Conservation (phyloP, 805 yeast species). For the Ogataea philodendri region DNA sequence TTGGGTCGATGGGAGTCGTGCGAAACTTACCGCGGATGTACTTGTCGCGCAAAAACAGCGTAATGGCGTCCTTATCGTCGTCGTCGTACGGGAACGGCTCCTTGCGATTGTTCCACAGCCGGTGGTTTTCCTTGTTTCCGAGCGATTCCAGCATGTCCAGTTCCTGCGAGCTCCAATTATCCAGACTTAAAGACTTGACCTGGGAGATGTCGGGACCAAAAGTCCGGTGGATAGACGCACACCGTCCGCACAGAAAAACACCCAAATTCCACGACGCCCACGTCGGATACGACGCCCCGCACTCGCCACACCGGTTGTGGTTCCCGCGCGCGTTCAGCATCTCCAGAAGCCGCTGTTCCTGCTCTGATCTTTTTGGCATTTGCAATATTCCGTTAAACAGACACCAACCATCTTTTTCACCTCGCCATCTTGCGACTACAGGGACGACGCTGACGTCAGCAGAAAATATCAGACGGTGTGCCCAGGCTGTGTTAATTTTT, state of each 20-base stretch:
- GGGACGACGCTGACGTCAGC: too few species aligned
- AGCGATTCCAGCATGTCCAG: conserved; percentile 40
- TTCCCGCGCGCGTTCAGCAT: conserved; percentile 59
- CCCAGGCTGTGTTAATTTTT: too few species aligned
- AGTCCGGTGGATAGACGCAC: conserved; percentile 75
- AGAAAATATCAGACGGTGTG: too few species aligned
- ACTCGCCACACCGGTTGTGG: conserved; percentile 76
- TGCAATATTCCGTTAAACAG: conserved; percentile 1
- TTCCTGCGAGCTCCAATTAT: conserved; percentile 62
- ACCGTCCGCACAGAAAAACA: conserved; percentile 75
- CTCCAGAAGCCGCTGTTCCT: conserved; percentile 45
- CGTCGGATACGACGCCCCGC: conserved; percentile 66
- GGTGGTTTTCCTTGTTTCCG: conserved; percentile 63
- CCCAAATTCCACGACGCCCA: conserved; percentile 53
- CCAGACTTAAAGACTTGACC: conserved; percentile 73
- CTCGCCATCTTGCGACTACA: not conserved
- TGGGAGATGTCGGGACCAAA: conserved; percentile 59
- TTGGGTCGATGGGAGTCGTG: conserved; percentile 36
- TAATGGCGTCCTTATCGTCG: conserved; percentile 60
- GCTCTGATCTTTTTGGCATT: conserved; percentile 17
- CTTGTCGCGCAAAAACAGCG: conserved; percentile 61
- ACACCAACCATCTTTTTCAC: conserved; percentile 2
- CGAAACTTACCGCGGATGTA: conserved; percentile 63
- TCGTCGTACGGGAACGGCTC: conserved; percentile 74
- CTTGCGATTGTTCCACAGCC: conserved; percentile 65